Base-by-base conservation (phyloP, 139 green algal species). In the Zygnema circumcarinatum region DNA sequence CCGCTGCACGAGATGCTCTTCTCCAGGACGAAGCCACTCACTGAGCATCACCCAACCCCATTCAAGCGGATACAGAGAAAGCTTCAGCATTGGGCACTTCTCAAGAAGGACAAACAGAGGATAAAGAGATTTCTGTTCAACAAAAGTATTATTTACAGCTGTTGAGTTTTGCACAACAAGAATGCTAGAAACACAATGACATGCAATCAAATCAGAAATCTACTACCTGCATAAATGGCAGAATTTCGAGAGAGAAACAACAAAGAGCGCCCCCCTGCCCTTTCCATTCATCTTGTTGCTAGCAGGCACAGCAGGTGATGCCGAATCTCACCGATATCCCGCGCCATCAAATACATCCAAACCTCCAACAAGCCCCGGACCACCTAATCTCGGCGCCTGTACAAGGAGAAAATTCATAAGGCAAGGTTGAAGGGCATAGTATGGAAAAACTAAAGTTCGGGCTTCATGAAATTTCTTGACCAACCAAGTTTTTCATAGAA, bases 1-100 rank as follows among this genome's bases (percentile, higher is more conserved):
- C 0, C 96, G 91, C 89, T 98, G 96, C 75, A 98, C 95, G 73
- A 96, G 79, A 3, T 47, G 20, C 29, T 92, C 92, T 84, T 98
- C 94, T 0, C 67, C 92, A 33, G 76, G 54, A 0, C n/a, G 93
- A 41, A 98, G 90, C 93, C 95, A 95, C 67, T 38, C 74, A 67
- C 92, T 84, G 76, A 25, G 32, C 31, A 40, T 38, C 11, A 84
- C 52, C 11, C 16, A n/a, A n/a, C n/a, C n/a, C n/a, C n/a, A n/a
- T n/a, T n/a, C n/a, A n/a, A n/a, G n/a, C n/a, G n/a, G n/a, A n/a
- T n/a, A n/a, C n/a, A n/a, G n/a, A n/a, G n/a, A n/a, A n/a, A n/a
- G n/a, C 42, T 2, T 76, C 79, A 87, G 29, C 35, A n/a, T n/a
- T n/a, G n/a, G 2, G 25, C 16, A 74, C 76, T 75, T 2, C 72